Base-by-base conservation (phyloP, 106 monocot genomes). In the Allium cepa region DNA sequence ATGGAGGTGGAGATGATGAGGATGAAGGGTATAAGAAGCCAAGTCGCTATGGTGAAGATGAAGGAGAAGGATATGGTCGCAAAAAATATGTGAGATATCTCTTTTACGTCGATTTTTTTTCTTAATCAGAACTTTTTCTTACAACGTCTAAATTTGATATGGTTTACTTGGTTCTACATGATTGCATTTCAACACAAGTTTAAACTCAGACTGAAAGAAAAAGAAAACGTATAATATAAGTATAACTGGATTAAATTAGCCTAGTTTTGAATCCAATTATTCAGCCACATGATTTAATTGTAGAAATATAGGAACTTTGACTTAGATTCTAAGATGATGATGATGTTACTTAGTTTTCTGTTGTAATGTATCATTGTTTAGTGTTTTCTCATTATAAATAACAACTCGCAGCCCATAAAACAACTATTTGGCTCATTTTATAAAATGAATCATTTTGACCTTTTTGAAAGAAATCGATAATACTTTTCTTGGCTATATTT, bases 61-160 rank as follows among this genome's bases (percentile, higher is more conserved):
- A 82, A 7, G 65, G 59, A 5, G 72, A 77, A 66, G 77, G 63
- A 55, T 73, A 73, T 67, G 62, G 56, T 17, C 81, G 71, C 63
- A 46, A 63, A 10, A 85, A 75, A 64, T 74, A 78, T 59, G 85
- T 81, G 62, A 81, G 78, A 63, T 26, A 5, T 61, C 28, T 77
- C 12, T 16, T 27, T 36, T 36, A 36, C 27, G 1, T 55, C 53
- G 53, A 55, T 13, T 47, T 26, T 57, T 12, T 62, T 10, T 70
- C 3, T 53, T 26, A 9, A 14, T 18, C 17, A 27, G n/a, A 47
- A 45, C 1, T 28, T 62, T 51, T 62, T 18, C 17, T 9, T 10
- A 3, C 12, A 62, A 11, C 46, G 14, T 62, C 10, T 28, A 28
- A 14, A 12, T 11, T 62, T 62, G 61, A 26, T 10, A 10, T 62